Evolutionary conservation across 2,329 filamentous ascomycete genomes (phyloP).

Genomic region (Myriosclerotinia scirpicola): DNA sequence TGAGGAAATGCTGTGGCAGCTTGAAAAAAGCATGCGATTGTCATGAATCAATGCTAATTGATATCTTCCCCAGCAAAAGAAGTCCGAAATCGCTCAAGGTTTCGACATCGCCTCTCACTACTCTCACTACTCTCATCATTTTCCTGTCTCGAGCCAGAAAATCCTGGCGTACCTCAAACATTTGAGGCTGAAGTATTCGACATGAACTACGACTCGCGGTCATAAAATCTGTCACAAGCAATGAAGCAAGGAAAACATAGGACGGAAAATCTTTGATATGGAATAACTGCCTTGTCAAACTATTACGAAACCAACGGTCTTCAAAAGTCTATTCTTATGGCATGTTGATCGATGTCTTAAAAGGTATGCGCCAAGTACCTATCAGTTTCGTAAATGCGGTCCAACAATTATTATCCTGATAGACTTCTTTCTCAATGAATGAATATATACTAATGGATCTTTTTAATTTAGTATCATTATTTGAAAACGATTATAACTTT

Average conservation of each 20-base stretch:
- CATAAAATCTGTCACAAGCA: constrained; percentile 16
- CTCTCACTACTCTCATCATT: neutral
- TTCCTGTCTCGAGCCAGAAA: constrained; percentile 11
- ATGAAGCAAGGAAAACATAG: constrained; percentile 20
- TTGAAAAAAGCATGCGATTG: constrained; percentile 15
- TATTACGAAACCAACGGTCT: constrained; percentile 10
- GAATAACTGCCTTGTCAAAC: constrained; percentile 1
- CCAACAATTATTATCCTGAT: neutral
- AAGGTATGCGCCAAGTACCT: constrained; percentile 19
- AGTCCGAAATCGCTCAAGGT: neutral
- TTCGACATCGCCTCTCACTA: constrained; percentile 15
- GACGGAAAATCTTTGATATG: constrained; percentile 1
- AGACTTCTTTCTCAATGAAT: neutral
- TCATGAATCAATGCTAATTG: constrained; percentile 20
- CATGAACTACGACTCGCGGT: constrained; percentile 20
- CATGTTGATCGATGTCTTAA: constrained; percentile 21
- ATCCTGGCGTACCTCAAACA: constrained; percentile 18
- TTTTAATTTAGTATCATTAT: constrained; percentile 18
- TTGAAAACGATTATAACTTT: constrained; percentile 2
- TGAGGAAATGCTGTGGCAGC: neutral
- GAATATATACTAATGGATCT: constrained; percentile 15
- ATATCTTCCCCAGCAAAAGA: constrained; percentile 2
- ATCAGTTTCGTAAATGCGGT: constrained; percentile 4
- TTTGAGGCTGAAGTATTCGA: constrained; percentile 23
- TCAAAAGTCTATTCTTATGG: constrained; percentile 6